Conservation (phyloP, 495 filamentous ascomycete species). For the Talaromyces adpressus region DNA sequence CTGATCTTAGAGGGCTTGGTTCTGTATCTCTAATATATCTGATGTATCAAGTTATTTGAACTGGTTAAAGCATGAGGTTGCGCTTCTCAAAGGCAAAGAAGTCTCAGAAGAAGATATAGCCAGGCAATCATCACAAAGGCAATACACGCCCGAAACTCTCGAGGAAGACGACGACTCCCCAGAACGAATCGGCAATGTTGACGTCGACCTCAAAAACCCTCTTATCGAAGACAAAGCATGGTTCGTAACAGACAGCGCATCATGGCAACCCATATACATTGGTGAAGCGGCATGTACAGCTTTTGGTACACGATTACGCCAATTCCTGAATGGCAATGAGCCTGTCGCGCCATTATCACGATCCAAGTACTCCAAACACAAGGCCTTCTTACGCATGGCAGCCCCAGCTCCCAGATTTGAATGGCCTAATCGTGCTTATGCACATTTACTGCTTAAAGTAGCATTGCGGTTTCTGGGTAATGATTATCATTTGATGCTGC, state of each 20-base stretch:
- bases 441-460: slow-evolving; percentile 10
- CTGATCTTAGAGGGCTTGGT: background rate
- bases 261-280: slow-evolving; percentile 18
- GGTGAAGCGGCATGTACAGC: slow-evolving; percentile 13
- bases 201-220: slow-evolving; percentile 20
- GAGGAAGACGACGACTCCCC: slow-evolving; percentile 1
- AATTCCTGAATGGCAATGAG: slow-evolving; percentile 11
- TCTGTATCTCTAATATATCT: background rate
- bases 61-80: slow-evolving; percentile 18
- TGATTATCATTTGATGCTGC: slow-evolving; percentile 13
- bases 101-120: slow-evolving; percentile 2
- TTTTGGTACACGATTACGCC: slow-evolving; percentile 14
- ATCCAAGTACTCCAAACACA: slow-evolving; percentile 7
- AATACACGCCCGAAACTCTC: background rate
- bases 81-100: slow-evolving; percentile 11
- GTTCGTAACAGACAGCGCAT: slow-evolving; percentile 25
- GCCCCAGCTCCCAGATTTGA: background rate
- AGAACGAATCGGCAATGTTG: slow-evolving; percentile 3
- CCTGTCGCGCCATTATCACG: slow-evolving; percentile 2
- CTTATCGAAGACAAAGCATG: slow-evolving; percentile 25
- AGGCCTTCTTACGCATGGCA: slow-evolving; percentile 3
- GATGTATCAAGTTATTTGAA: slow-evolving; percentile 19
- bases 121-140: slow-evolving; percentile 13
- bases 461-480: slow-evolving; percentile 12
- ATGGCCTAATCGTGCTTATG: slow-evolving; percentile 11